phyloP scores from a whole-genome alignment of 2,329 filamentous ascomycete species.

The Nigrograna mackinnonii region DNA sequence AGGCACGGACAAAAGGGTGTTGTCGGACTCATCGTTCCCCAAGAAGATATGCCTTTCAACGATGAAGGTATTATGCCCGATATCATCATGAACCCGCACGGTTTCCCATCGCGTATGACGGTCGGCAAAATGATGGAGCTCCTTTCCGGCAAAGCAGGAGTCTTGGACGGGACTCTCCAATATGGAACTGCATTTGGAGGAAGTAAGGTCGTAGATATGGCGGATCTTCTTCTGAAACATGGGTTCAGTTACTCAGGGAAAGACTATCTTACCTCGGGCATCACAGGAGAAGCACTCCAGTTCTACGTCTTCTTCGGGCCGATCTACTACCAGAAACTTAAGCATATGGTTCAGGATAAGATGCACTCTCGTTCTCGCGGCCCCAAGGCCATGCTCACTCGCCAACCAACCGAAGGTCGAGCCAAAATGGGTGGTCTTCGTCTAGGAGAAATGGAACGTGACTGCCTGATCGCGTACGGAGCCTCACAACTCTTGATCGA shows the following conservation, averaged over 20 bases:
- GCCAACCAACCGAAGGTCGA: conserved; percentile 94
- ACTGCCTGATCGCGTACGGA: conserved; percentile 96
- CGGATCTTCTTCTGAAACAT: conserved; percentile 77
- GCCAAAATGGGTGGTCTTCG: conserved; percentile 90
- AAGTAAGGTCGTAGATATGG: conserved; percentile 88
- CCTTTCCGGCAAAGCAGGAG: conserved; percentile 89
- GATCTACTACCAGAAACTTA: conserved; percentile 99
- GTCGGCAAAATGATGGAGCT: conserved; percentile 98
- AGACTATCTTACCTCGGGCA: conserved; percentile 92
- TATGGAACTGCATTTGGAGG: conserved; percentile 89
- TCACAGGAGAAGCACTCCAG: conserved; percentile 90
- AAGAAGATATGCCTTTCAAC: conserved; percentile 95
- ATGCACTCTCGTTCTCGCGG: conserved; percentile 96
- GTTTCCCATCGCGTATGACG: conserved; percentile 99
- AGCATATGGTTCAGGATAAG: conserved; percentile 99
- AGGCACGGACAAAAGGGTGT: conserved; percentile 98
- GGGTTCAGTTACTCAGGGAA: conserved; percentile 98
- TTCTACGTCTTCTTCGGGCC: conserved; percentile 98
- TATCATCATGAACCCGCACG: conserved; percentile 99
- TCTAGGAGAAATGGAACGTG: conserved; percentile 97
- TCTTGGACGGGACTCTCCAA: conserved; percentile 81
- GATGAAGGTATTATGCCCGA: conserved; percentile 91
- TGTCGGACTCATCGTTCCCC: conserved; percentile 92
- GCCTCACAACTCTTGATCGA: conserved; percentile 91
- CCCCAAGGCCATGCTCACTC: conserved; percentile 86